Evolutionary conservation across 805 yeast species (phyloP).

Genomic region (Wickerhamomyces strasburgensis): DNA sequence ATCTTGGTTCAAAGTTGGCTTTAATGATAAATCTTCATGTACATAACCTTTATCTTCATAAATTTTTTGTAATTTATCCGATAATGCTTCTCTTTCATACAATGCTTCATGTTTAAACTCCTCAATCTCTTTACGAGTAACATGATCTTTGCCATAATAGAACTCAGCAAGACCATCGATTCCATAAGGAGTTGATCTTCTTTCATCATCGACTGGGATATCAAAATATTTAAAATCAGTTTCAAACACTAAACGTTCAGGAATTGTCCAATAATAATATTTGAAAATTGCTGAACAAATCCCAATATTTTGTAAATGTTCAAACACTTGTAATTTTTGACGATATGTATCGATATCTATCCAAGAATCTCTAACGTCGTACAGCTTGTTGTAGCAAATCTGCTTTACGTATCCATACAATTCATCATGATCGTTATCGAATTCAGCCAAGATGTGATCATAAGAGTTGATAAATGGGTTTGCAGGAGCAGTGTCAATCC

Average conservation of each 20-base stretch:
- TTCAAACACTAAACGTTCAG: slow-evolving; percentile 26
- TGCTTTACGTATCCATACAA: slow-evolving; percentile 1
- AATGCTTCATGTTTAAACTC: slow-evolving; percentile 4
- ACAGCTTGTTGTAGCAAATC: slow-evolving; percentile 20
- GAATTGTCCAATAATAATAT: slow-evolving; percentile 24
- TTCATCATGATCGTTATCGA: slow-evolving; percentile 5
- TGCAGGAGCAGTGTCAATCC: slow-evolving; percentile 26
- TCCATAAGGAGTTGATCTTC: slow-evolving; percentile 19
- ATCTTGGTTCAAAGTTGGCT: slow-evolving; percentile 10
- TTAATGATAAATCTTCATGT: slow-evolving; percentile 12
- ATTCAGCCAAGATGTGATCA: slow-evolving; percentile 11
- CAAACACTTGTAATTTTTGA: slow-evolving; percentile 14
- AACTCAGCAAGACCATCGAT: slow-evolving; percentile 16
- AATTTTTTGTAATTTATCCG: slow-evolving; percentile 5
- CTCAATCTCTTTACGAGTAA: slow-evolving; percentile 4
- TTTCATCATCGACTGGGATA: slow-evolving; percentile 8
- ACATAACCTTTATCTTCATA: slow-evolving; percentile 8
- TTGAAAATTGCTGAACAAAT: slow-evolving; percentile 27
- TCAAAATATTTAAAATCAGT: slow-evolving; percentile 24
- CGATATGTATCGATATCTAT: slow-evolving; percentile 18
- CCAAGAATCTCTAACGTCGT: slow-evolving; percentile 23
- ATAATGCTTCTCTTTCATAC: slow-evolving; percentile 6
- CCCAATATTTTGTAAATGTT: slow-evolving; percentile 25
- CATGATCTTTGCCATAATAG: slow-evolving; percentile 8
- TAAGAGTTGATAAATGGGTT: slow-evolving; percentile 27